These are phyloP conservation scores for Geosiphon pyriformis DNA, from an alignment of 192 early-diverging fungal species.

Conservation along the genomic window DNA sequence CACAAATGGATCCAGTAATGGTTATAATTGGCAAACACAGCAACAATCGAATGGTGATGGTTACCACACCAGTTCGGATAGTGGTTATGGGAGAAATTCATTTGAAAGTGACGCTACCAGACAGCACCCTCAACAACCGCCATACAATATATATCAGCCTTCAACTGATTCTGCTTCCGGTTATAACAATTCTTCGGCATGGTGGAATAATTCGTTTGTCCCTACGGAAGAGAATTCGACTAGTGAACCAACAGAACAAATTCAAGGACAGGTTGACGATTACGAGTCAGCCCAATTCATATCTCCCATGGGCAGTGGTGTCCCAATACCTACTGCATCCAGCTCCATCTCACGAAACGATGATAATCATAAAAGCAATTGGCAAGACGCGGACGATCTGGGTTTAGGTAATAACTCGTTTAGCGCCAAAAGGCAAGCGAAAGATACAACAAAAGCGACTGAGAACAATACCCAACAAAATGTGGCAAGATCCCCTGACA, in stretches of 20 bases:
- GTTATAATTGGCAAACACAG: slow-evolving; percentile 7
- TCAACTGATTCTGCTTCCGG: background rate
- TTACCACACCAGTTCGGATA: background rate
- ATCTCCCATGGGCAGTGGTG: slow-evolving; percentile 9
- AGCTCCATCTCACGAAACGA: background rate
- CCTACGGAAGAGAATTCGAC: background rate
- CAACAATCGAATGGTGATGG: slow-evolving; percentile 14
- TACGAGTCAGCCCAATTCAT: slow-evolving; percentile 5
- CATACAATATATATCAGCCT: slow-evolving; percentile 5
- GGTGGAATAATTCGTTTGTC: slow-evolving; percentile 9
- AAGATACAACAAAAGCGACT: background rate
- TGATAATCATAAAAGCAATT: slow-evolving; percentile 8
- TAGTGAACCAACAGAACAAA: background rate
- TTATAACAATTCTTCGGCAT: slow-evolving; percentile 4
- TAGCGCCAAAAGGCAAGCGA: background rate
- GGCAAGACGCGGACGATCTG: slow-evolving; percentile 11
- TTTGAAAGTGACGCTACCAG: background rate
- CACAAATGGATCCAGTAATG: background rate
- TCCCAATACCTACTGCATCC: background rate
- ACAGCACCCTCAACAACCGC: slow-evolving; percentile 1
- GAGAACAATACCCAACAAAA: background rate
- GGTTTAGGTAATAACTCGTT: slow-evolving; percentile 23
- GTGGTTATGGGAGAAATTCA: background rate
- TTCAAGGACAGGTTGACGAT: background rate
- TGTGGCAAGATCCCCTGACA: background rate